Evolutionary conservation across 176 grass and related monocot genomes (phyloP), one percentile per base, ranked within the genome.

Genomic region (Pontederia paniculata): DNA sequence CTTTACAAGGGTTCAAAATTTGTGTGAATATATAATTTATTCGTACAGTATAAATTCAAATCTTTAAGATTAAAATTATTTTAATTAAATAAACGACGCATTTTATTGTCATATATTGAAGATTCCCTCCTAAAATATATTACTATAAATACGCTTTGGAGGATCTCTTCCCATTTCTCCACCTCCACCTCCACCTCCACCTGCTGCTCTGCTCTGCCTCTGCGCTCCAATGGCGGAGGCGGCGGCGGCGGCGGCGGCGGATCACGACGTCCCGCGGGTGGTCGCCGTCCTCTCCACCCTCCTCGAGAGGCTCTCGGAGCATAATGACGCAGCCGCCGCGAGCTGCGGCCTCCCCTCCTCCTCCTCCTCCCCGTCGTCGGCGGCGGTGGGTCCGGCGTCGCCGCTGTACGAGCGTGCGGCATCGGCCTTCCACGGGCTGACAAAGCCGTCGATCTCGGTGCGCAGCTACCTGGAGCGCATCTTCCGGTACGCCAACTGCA

Each of bases 401-500:
- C 9, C 16, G 49, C 12, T 31, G 25, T 31, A 31, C 25, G 25
- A 31, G 25, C 25, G 25, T 1, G 25, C 25, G 25, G 77, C 76
- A 44, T 79, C 77, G 31, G 86, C 93, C 60, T 98, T 98, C 73
- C 83, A 91, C 46, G 86, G 93, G 0, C 55, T 98, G 2, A 79
- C 83, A 10, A 98, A 98, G 77, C 93, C 93, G 41, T 65, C 80
- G 48, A 98, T 98, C 54, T 98, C 86, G 31, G 46, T 98, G 57
- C 63, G 80, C 10, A 82, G 83, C 4, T 98, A 98, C 80, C 87
- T 98, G 22, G 83, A 98, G 80, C 86, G 93, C 46, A 91, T 98
- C 74, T 98, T 98, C 77, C 79, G 83, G 17, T 98, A 91, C 67
- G 93, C 93, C 21, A 44, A 69, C 31, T 98, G 93, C 74, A 98